Evolutionary conservation across 1,284 basidiomycete genomes (phyloP).

Genomic region (Malassezia nana): DNA sequence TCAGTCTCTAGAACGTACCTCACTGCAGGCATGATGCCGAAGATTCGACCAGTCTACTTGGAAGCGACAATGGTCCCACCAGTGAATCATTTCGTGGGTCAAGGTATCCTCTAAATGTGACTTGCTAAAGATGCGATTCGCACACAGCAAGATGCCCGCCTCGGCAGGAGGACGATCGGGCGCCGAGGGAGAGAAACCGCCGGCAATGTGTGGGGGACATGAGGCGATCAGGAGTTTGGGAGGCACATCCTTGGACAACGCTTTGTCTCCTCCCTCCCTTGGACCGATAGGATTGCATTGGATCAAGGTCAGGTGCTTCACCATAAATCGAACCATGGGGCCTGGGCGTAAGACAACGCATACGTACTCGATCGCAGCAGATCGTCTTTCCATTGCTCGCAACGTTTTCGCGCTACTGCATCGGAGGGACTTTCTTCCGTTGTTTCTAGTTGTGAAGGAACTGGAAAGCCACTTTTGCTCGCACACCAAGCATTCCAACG

Average conservation of each 20-base stretch:
- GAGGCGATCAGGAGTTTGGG: conserved; percentile 33
- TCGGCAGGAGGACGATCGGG: conserved; percentile 22
- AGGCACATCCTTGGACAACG: not conserved
- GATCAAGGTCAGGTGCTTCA: conserved; percentile 38
- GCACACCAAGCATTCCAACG: conserved; percentile 4
- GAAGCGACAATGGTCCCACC: conserved; percentile 89
- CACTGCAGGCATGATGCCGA: conserved; percentile 85
- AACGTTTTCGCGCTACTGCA: conserved; percentile 20
- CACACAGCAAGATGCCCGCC: conserved; percentile 37
- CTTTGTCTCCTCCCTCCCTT: not conserved
- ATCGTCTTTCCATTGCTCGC: conserved; percentile 40
- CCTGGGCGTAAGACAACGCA: conserved; percentile 5
- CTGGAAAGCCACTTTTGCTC: not conserved
- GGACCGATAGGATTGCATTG: conserved; percentile 33
- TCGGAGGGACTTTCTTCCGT: not conserved
- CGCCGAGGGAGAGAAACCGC: conserved; percentile 36
- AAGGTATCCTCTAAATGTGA: conserved; percentile 85
- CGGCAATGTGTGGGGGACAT: conserved; percentile 32
- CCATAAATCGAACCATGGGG: conserved; percentile 47
- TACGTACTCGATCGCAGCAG: conserved; percentile 33
- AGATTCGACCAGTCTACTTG: conserved; percentile 83
- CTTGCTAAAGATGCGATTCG: conserved; percentile 56
- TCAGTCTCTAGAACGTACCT: conserved; percentile 56
- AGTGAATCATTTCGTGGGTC: conserved; percentile 87
- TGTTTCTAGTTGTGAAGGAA: not conserved